Conservation (phyloP, 371 early-diverging fungal genomes). For the Basidiobolus meristosporus region DNA sequence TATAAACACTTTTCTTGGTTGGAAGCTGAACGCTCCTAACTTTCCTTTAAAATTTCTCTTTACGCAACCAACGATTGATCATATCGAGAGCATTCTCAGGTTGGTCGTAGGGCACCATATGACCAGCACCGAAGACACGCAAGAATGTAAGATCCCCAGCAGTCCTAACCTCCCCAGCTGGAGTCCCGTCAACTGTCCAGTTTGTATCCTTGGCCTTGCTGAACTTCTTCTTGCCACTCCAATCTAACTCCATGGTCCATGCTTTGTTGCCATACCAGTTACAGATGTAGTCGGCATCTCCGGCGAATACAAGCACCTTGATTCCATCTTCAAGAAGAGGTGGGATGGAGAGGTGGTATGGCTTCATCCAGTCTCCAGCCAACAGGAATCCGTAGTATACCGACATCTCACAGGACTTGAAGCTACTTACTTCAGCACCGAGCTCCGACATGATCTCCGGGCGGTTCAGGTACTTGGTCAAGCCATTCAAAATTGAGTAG, state of each 20-base stretch:
- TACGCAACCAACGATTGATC: conserved; percentile 26
- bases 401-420: conserved; percentile 62
- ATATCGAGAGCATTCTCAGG: conserved; percentile 30
- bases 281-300: conserved; percentile 72
- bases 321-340: conserved; percentile 60
- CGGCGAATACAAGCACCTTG: conserved; percentile 72
- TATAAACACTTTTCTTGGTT: no score
- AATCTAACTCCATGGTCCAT: conserved; percentile 61
- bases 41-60: no score
- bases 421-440: conserved; percentile 38
- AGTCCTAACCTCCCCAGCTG: conserved; percentile 53
- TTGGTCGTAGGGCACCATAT: conserved; percentile 65
- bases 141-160: conserved; percentile 62
- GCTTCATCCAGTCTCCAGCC: conserved; percentile 69
- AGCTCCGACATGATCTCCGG: conserved; percentile 61
- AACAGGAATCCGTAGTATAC: conserved; percentile 63
- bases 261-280: conserved; percentile 92
- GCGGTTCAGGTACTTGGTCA: conserved; percentile 57
- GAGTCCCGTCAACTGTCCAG: conserved; percentile 22
- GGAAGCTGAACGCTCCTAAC: no score
- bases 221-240: conserved; percentile 58
- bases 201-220: conserved; percentile 29
- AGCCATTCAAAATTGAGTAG: conserved; percentile 60
- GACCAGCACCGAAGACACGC: conserved; percentile 71
- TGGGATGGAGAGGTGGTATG: conserved; percentile 55